Percentiles rank a stretch among this genome's conserved stretches.
Conservation (phyloP, 208 protist genomes). For the Dictyostelium gargantuum region DNA sequence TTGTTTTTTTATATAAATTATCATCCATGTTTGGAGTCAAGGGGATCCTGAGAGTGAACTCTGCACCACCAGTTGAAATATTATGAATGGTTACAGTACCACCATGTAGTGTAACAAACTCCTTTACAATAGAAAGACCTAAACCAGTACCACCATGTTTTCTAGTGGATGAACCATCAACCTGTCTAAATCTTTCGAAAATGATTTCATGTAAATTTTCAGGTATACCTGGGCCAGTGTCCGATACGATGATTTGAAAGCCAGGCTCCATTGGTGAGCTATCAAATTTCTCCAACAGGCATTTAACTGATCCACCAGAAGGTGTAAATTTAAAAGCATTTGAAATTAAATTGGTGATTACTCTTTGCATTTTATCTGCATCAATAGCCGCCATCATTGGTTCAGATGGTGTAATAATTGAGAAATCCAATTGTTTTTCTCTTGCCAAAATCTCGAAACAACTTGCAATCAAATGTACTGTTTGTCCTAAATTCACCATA, state of each 20-base stretch:
- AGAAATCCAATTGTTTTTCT: constrained; percentile 30
- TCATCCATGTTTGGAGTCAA: constrained; percentile 4
- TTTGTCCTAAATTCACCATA: constrained; percentile 65
- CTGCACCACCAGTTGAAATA: background rate
- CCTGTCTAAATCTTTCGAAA: constrained; percentile 71
- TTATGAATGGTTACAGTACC: constrained; percentile 36
- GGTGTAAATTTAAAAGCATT: constrained; percentile 79
- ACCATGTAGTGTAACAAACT: constrained; percentile 73
- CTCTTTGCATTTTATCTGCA: constrained; percentile 20
- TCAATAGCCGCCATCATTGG: constrained; percentile 47
- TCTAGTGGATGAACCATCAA: constrained; percentile 21
- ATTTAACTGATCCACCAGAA: constrained; percentile 6
- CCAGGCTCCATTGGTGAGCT: background rate
- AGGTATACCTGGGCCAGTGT: constrained; percentile 71
- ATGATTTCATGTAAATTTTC: constrained; percentile 58
- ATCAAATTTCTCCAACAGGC: background rate
- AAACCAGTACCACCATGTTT: constrained; percentile 75
- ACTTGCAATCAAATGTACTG: background rate
- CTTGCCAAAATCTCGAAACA: constrained; percentile 45
- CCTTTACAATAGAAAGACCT: constrained; percentile 69
- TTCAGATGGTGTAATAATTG: background rate
- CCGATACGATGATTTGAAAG: constrained; percentile 18
- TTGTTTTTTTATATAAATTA: background rate
- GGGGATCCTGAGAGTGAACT: constrained; percentile 1
- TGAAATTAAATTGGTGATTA: constrained; percentile 70